Conservation (phyloP, 2,329 filamentous ascomycete species). For the Phaeosphaeriaceae sp. region DNA sequence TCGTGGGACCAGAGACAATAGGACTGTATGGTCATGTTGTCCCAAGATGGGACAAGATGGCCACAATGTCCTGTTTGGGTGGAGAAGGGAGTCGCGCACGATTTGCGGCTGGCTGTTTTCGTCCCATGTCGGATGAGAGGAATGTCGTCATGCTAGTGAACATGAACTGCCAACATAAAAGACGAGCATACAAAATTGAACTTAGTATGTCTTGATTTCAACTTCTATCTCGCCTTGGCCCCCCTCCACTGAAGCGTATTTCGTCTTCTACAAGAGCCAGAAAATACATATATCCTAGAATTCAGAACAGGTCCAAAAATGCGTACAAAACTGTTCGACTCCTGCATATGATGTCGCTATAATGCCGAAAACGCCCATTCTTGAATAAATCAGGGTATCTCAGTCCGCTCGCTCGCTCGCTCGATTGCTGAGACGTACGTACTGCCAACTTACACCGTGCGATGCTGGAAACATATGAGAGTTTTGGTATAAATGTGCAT, state of each 20-base stretch:
- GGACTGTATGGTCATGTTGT: too few relatives aligned
- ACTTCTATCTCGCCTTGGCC: neutral
- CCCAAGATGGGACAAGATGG: too few relatives aligned
- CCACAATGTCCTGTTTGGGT: neutral
- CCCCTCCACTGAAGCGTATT: too few relatives aligned
- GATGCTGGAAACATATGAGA: conserved; percentile 4
- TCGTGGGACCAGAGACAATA: too few relatives aligned
- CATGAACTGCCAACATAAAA: too few relatives aligned
- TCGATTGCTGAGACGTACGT: neutral
- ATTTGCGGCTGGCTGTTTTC: neutral
- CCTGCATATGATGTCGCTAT: neutral
- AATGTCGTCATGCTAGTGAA: too few relatives aligned
- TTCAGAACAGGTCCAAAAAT: neutral
- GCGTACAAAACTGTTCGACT: neutral
- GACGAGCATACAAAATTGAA: neutral
- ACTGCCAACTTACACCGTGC: neutral
- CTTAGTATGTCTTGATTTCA: neutral
- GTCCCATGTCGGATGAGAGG: neutral
- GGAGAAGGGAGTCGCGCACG: neutral
- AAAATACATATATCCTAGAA: neutral
- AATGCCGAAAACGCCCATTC: neutral
- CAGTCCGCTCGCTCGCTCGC: neutral
- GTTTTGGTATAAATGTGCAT: conserved; percentile 4
- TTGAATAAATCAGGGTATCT: neutral
- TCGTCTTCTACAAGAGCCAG: too few relatives aligned